A percentile compares a stretch with the other conserved stretches of the same genome.
Evolutionary conservation across 2,329 filamentous ascomycete genomes (phyloP).

Genomic region (Amylocarpus encephaloides): DNA sequence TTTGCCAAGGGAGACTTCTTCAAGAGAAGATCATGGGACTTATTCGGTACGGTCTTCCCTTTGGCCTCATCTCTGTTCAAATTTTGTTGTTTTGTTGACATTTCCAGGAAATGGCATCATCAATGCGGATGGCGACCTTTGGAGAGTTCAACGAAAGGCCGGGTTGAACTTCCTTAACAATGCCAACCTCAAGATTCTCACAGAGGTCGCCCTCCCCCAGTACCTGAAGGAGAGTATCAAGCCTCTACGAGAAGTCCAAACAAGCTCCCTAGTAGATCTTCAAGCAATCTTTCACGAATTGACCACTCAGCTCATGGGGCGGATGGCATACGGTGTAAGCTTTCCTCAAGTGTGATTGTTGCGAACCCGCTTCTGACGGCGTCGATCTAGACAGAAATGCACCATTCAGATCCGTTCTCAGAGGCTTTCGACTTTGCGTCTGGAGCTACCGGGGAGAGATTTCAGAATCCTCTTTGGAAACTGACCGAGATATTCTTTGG

Average conservation of each 20-base stretch:
- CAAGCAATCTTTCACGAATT: slow-evolving; percentile 57
- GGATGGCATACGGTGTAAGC: slow-evolving; percentile 55
- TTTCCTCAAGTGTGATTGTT: slow-evolving; percentile 2
- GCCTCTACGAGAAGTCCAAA: slow-evolving; percentile 31
- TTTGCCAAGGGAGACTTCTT: slow-evolving; percentile 60
- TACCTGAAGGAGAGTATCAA: slow-evolving; percentile 42
- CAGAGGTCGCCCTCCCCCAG: slow-evolving; percentile 49
- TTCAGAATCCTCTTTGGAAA: slow-evolving; percentile 60
- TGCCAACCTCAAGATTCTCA: slow-evolving; percentile 50
- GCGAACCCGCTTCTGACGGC: not conserved
- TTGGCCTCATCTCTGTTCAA: not conserved
- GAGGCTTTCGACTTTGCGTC: slow-evolving; percentile 57
- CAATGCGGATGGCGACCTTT: slow-evolving; percentile 58
- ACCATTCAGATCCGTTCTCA: slow-evolving; percentile 53
- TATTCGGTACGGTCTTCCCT: slow-evolving; percentile 43
- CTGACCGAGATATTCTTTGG: slow-evolving; percentile 51
- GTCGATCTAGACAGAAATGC: slow-evolving; percentile 53
- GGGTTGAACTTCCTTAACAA: slow-evolving; percentile 53
- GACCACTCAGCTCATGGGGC: slow-evolving; percentile 60
- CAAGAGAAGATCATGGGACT: slow-evolving; percentile 51
- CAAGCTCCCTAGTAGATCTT: slow-evolving; percentile 41
- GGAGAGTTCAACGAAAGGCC: slow-evolving; percentile 57
- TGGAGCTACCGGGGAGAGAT: slow-evolving; percentile 51
- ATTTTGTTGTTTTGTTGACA: slow-evolving; percentile 3
- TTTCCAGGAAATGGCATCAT: slow-evolving; percentile 55